Conservation (phyloP, 345 rosid species). For the Pistacia vera region DNA sequence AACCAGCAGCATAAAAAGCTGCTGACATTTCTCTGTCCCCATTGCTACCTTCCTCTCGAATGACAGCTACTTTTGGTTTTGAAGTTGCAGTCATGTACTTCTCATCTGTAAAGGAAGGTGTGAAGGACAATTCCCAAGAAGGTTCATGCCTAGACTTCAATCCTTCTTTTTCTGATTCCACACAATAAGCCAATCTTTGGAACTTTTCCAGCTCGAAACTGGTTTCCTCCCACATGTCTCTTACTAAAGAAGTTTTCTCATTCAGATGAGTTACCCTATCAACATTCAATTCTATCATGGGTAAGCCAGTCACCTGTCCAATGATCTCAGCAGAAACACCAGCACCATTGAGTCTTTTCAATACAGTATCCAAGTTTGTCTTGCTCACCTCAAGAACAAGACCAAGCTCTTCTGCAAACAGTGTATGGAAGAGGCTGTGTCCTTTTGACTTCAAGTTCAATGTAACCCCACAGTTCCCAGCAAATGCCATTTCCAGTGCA, state of each 20-base stretch:
- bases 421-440: constrained; percentile 69
- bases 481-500: constrained; percentile 91
- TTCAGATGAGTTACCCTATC: constrained; percentile 59
- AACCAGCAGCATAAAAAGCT: constrained; percentile 84
- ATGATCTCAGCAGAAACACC: constrained; percentile 64
- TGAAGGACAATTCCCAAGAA: constrained; percentile 70
- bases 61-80: constrained; percentile 88
- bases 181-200: constrained; percentile 82
- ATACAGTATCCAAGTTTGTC: constrained; percentile 53
- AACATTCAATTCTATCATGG: constrained; percentile 55
- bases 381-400: constrained; percentile 76
- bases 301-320: constrained; percentile 68
- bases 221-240: constrained; percentile 96
- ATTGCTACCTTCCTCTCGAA: constrained; percentile 97
- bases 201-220: constrained; percentile 82
- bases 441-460: constrained; percentile 60
- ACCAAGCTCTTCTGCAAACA: constrained; percentile 91
- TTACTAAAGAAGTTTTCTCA: constrained; percentile 61
- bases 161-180: constrained; percentile 85
- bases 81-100: constrained; percentile 51
- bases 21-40: constrained; percentile 99
- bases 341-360: constrained; percentile 45
- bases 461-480: constrained; percentile 75
- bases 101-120: constrained; percentile 67
- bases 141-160: constrained; percentile 75